A percentile compares a stretch with the other conserved stretches of the same genome.
Conservation (phyloP, 768 basidiomycete genomes). For the Hypholoma fasciculare region DNA sequence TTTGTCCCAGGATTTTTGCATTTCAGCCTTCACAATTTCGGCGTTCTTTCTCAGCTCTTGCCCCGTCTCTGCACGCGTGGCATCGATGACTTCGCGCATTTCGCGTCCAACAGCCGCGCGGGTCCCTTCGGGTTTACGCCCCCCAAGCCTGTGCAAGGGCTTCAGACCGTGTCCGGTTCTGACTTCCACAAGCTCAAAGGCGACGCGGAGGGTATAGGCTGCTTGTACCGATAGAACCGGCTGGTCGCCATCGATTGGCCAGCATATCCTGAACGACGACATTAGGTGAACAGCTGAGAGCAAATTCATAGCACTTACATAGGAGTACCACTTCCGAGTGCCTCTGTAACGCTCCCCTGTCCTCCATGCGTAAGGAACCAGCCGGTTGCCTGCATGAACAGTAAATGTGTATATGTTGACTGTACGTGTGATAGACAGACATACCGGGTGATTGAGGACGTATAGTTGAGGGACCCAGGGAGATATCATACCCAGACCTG, state of each 20-base stretch:
- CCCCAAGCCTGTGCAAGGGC: background rate
- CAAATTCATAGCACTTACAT: background rate
- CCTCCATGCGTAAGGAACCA: constrained; percentile 14
- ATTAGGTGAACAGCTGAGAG: background rate
- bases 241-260: constrained; percentile 13
- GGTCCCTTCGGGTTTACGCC: constrained; percentile 7
- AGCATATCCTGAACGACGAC: constrained; percentile 1
- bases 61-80: constrained; percentile 3
- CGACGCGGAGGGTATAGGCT: constrained; percentile 9
- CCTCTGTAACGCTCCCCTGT: constrained; percentile 10
- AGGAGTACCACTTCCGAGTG: constrained; percentile 10
- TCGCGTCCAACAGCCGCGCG: constrained; percentile 10
- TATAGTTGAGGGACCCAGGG: constrained; percentile 12
- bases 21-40: background rate
- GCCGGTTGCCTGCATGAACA: constrained; percentile 6
- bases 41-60: constrained; percentile 8
- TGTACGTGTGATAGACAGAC: background rate
- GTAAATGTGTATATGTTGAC: background rate
- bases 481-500: constrained; percentile 4
- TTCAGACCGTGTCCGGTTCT: constrained; percentile 10
- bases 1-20: constrained; percentile 6
- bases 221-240: constrained; percentile 6
- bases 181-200: constrained; percentile 13
- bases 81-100: constrained; percentile 10
- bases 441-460: constrained; percentile 10